phyloP scores from a whole-genome alignment of 192 early-diverging fungal genomes.

The Coemansia sp. region DNA sequence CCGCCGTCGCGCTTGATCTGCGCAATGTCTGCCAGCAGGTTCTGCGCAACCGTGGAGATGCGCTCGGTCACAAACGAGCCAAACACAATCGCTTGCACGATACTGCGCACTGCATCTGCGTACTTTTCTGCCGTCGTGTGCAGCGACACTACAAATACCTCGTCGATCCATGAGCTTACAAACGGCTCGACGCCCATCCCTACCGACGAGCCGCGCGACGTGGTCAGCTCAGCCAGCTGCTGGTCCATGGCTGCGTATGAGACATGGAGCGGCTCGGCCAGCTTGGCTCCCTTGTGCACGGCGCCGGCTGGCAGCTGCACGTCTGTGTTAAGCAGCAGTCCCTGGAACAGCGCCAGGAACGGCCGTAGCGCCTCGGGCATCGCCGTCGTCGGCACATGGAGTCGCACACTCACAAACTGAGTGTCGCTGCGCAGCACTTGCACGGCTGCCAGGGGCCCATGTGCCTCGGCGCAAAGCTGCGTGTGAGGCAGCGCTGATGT shows the following conservation, averaged over 20 bases:
- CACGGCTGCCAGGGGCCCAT: constrained; percentile 51
- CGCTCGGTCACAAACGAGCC: constrained; percentile 68
- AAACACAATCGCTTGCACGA: constrained; percentile 60
- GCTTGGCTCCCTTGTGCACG: constrained; percentile 18
- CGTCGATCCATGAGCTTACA: constrained; percentile 53
- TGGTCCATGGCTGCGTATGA: constrained; percentile 37
- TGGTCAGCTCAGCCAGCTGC: constrained; percentile 51
- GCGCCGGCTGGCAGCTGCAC: constrained; percentile 53
- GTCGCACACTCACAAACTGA: constrained; percentile 57
- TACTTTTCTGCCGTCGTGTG: constrained; percentile 24
- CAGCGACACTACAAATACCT: constrained; percentile 58
- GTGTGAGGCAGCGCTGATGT: constrained; percentile 3
- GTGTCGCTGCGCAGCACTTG: constrained; percentile 70
- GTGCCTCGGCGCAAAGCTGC: neutral
- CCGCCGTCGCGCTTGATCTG: constrained; percentile 67
- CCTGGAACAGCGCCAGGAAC: constrained; percentile 74
- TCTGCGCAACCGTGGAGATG: constrained; percentile 66
- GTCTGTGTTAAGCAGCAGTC: constrained; percentile 65
- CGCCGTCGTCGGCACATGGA: constrained; percentile 55
- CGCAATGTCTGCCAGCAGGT: constrained; percentile 61
- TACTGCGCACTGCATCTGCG: constrained; percentile 42
- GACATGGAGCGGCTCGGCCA: constrained; percentile 10
- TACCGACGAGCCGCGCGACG: constrained; percentile 43
- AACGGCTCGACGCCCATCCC: constrained; percentile 53
- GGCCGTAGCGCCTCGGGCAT: constrained; percentile 62